Percentiles rank a stretch among this genome's conserved stretches.
Evolutionary conservation across 2,329 filamentous ascomycete genomes (phyloP).

Genomic region (Venturia asperata): DNA sequence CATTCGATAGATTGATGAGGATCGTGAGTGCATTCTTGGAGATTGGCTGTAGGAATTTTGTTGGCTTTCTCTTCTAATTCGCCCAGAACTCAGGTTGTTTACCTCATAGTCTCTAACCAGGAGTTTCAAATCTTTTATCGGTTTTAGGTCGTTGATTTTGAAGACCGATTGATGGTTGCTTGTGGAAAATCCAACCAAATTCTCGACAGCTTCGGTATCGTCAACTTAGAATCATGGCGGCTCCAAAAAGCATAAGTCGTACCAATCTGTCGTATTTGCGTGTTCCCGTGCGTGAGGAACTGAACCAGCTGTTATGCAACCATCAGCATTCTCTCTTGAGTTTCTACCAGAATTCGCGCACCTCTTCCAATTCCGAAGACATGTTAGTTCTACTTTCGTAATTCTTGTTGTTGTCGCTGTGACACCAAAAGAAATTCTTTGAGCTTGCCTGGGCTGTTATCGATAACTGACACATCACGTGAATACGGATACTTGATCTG

Average conservation of each 20-base stretch:
- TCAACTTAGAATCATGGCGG: slow-evolving; percentile 10
- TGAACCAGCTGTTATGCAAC: slow-evolving; percentile 64
- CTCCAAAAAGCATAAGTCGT: slow-evolving; percentile 24
- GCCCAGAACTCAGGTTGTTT: slow-evolving; percentile 21
- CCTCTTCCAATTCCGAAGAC: slow-evolving; percentile 13
- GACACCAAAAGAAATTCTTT: not conserved
- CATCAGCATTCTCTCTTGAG: not conserved
- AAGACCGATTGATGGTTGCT: slow-evolving; percentile 67
- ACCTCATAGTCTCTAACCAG: slow-evolving; percentile 77
- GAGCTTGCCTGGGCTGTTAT: not conserved
- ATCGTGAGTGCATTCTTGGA: slow-evolving; percentile 90
- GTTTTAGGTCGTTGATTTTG: slow-evolving; percentile 69
- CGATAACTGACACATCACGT: not conserved
- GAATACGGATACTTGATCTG: not conserved
- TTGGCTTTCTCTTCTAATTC: not conserved
- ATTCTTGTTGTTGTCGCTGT: not conserved
- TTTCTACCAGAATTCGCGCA: not conserved
- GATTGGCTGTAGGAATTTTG: slow-evolving; percentile 55
- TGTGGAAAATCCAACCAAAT: slow-evolving; percentile 76
- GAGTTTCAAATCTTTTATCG: slow-evolving; percentile 80
- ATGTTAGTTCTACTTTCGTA: not conserved
- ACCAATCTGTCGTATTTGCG: slow-evolving; percentile 79
- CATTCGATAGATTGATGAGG: slow-evolving; percentile 76
- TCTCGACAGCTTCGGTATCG: slow-evolving; percentile 59
- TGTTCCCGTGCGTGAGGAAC: slow-evolving; percentile 87